Percentiles rank a stretch among this genome's conserved stretches.
phyloP scores from a whole-genome alignment of 2,329 filamentous ascomycete genomes.

The Sarocladiaceae sp. region DNA sequence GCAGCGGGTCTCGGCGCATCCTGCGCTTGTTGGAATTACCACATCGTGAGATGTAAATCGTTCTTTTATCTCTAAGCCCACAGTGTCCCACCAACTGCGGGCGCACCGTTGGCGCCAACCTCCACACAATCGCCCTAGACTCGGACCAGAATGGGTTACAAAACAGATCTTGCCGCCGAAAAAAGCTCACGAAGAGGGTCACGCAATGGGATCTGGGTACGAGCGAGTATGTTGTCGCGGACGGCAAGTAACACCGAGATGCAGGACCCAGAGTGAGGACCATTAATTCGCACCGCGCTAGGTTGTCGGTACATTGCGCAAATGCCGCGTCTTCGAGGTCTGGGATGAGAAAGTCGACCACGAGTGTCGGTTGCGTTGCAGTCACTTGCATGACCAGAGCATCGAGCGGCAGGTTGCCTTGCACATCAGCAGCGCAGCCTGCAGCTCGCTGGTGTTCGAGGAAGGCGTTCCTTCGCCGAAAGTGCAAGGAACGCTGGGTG shows the following conservation, averaged over 20 bases:
- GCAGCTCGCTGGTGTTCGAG: background rate
- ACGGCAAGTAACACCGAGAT: too few relatives aligned
- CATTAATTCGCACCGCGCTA: too few relatives aligned
- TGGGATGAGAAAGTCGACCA: background rate
- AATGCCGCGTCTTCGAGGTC: too few relatives aligned
- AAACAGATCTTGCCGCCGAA: background rate
- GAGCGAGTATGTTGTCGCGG: too few relatives aligned
- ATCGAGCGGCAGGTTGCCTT: background rate
- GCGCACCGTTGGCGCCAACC: conserved; percentile 4
- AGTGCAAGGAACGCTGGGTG: too few relatives aligned
- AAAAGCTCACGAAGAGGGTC: too few relatives aligned
- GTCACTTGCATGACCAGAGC: too few relatives aligned
- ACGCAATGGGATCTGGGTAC: too few relatives aligned
- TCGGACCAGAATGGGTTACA: background rate
- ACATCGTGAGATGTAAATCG: conserved; percentile 8
- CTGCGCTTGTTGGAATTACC: conserved; percentile 3
- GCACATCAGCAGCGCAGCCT: background rate
- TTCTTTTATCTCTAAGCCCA: background rate
- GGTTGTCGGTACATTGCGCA: too few relatives aligned
- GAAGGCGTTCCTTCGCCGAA: background rate
- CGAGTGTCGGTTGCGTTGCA: background rate
- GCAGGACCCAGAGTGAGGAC: too few relatives aligned
- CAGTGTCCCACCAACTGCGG: conserved; percentile 4
- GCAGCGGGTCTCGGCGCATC: background rate
- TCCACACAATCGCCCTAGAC: conserved; percentile 1